Base-by-base conservation (phyloP, 805 yeast genomes). In the Barnettozyma sp. region DNA sequence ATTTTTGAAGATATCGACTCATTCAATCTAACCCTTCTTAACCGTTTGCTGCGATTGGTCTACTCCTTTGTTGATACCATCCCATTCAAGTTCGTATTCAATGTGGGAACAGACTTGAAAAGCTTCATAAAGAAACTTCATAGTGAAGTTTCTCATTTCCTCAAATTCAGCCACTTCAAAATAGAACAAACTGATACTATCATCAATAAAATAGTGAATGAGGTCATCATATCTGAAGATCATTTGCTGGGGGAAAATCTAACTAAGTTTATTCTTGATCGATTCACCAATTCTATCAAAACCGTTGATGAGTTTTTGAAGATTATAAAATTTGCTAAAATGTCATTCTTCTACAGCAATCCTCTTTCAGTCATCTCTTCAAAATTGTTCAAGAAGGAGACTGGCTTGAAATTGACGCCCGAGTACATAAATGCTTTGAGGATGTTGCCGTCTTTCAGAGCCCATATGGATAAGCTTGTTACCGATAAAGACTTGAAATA, bases 361-460 rank as follows among this genome's bases (percentile, higher is more conserved):
- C 51, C 54, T 5, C 22, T 52, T n/a, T 35, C 42, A 22, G 36
- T 42, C 3, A 29, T 43, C 4, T 21, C 49, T 8, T 42, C 42
- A 4, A 26, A 32, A 23, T n/a, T 41, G 13, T 20, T 41, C 10
- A 30, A 33, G 8, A 35, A 35, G 10, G 34, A 36, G 12, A 21
- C 23, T 3, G 22, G 22, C 6, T 3, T 34, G 5, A 13, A 25
- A 2, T 20, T 52, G 10, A 28, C 34, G 12, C 21, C 40, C 3
- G 35, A 22, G 12, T 48, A 60, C 30, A 31, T 38, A 11, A 29
- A 33, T 4, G 56, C 62, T 2, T 35, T 63, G 2, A 49, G 65
- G 26, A 47, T 52, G 46, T 43, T 65, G 22, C 63, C 65, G 0
- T 63, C 71, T 1, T 64, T 64, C 39, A 46, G 39, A 29, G 30